These are phyloP conservation scores for Pyrenula aspistea DNA, from an alignment of 495 filamentous ascomycete genomes.

Conservation along the genomic window DNA sequence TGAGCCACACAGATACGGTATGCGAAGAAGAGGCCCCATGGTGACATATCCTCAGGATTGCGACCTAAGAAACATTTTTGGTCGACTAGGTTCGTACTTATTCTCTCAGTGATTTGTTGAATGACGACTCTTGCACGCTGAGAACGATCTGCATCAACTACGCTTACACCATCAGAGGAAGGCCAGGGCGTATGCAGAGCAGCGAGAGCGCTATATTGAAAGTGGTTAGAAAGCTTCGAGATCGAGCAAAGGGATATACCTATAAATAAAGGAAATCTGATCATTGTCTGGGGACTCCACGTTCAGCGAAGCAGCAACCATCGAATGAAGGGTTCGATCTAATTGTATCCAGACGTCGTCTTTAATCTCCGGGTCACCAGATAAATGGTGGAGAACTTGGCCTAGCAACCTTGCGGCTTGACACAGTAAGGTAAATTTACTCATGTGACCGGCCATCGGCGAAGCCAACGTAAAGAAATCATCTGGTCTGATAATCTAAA, in stretches of 20 bases:
- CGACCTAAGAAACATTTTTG: conserved; percentile 14
- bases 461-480: conserved; percentile 7
- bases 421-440: conserved; percentile 26
- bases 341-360: conserved; percentile 14
- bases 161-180: not conserved
- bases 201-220: conserved; percentile 10
- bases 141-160: conserved; percentile 7
- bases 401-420: conserved; percentile 28
- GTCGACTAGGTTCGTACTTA: conserved; percentile 10
- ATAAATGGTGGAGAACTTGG: conserved; percentile 21
- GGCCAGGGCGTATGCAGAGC: conserved; percentile 15
- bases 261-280: conserved; percentile 13
- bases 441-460: conserved; percentile 11
- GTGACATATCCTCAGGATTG: conserved; percentile 14
- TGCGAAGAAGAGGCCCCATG: conserved; percentile 16
- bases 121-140: conserved; percentile 8
- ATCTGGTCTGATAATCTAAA: conserved; percentile 7
- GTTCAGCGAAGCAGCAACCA: conserved; percentile 15
- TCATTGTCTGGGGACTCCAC: conserved; percentile 13
- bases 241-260: conserved; percentile 5
- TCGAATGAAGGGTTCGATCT: conserved; percentile 21
- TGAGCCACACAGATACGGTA: conserved; percentile 9
- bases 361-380: conserved; percentile 5
- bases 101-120: conserved; percentile 11
- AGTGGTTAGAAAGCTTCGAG: conserved; percentile 6